Percentiles rank a stretch among this genome's conserved stretches.
These are phyloP conservation scores for Daldinia caldariorum DNA, from an alignment of 495 filamentous ascomycete genomes.

Conservation along the genomic window DNA sequence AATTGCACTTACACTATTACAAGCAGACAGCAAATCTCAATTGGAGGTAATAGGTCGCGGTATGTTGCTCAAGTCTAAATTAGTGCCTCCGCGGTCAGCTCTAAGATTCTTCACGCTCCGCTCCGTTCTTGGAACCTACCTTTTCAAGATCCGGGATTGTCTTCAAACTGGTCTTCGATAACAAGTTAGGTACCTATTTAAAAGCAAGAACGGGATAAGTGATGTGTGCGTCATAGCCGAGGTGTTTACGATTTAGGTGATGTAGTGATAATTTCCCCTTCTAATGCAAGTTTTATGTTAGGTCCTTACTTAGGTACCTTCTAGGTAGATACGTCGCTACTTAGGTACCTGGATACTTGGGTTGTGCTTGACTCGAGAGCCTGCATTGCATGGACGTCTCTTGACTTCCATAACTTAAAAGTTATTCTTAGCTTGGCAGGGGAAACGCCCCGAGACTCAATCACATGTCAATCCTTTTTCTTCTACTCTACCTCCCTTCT, in stretches of 20 bases:
- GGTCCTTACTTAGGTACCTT: no score
- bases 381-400: slow-evolving; percentile 35
- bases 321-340: background rate
- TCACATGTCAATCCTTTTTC: slow-evolving; percentile 40
- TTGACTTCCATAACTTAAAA: slow-evolving; percentile 25
- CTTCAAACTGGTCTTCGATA: background rate
- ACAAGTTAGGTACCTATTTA: no score
- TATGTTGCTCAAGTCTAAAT: slow-evolving; percentile 9
- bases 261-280: no score
- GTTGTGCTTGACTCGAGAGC: slow-evolving; percentile 29
- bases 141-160: slow-evolving; percentile 7
- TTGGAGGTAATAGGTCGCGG: slow-evolving; percentile 10
- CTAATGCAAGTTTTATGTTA: no score
- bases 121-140: background rate
- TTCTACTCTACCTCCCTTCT: background rate
- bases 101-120: slow-evolving; percentile 12
- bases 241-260: no score
- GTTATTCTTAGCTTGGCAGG: slow-evolving; percentile 40
- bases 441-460: slow-evolving; percentile 30
- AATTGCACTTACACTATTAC: background rate
- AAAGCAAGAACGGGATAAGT: no score
- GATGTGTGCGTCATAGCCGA: slow-evolving; percentile 22
- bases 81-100: slow-evolving; percentile 10
- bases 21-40: background rate
- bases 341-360: background rate